A percentile compares a stretch with the other conserved stretches of the same genome.
These are phyloP conservation scores for Penicillium roqueforti DNA, from an alignment of 495 filamentous ascomycete species.

Conservation along the genomic window DNA sequence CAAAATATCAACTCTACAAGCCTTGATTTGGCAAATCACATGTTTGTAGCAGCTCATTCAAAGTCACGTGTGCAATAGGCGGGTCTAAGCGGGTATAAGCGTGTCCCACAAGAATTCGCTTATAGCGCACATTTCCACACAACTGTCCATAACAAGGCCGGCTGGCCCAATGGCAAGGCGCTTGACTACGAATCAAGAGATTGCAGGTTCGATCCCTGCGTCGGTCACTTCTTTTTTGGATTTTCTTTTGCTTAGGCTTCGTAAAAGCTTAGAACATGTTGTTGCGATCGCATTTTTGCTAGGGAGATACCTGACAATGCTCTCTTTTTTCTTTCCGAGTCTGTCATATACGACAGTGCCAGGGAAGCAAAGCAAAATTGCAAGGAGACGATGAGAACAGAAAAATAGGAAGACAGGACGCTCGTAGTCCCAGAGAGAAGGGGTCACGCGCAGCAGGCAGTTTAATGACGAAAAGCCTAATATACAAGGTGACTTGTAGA, in stretches of 20 bases:
- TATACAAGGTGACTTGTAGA: neutral
- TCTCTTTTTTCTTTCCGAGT: neutral
- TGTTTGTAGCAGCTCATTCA: too few relatives aligned
- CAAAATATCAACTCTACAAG: neutral
- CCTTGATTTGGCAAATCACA: neutral
- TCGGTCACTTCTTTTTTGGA: conserved; percentile 30
- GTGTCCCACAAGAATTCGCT: neutral
- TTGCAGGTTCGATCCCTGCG: conserved; percentile 45
- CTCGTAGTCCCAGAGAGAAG: neutral
- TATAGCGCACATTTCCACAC: neutral
- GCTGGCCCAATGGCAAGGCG: conserved; percentile 67
- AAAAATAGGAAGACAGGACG: neutral
- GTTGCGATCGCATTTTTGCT: too few relatives aligned
- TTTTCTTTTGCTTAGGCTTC: neutral
- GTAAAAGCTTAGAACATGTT: neutral
- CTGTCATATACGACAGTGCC: neutral
- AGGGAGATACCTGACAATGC: neutral
- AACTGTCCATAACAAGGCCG: conserved; percentile 19
- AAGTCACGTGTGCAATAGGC: neutral
- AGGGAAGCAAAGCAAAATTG: neutral
- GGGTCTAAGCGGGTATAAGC: neutral
- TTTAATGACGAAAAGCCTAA: neutral
- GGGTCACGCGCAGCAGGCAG: neutral
- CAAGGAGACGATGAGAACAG: neutral
- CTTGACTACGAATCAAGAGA: conserved; percentile 69